A percentile compares a stretch with the other conserved stretches of the same genome.
Evolutionary conservation across 1,284 basidiomycete genomes (phyloP).

Genomic region (Cryptococcus maquisensis): DNA sequence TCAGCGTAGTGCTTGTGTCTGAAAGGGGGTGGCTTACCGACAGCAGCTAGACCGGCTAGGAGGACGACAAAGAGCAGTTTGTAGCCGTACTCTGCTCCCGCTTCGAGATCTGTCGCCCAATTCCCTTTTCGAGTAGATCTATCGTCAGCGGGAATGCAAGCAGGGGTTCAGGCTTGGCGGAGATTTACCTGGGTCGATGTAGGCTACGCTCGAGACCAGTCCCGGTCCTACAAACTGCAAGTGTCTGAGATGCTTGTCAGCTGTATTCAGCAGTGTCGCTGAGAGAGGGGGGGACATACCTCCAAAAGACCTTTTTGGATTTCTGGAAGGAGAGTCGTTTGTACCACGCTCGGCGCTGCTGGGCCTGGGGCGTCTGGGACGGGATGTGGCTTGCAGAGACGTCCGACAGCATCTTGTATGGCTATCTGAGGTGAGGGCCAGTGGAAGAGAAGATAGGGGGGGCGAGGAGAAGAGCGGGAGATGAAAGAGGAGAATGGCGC

Average conservation of each 20-base stretch:
- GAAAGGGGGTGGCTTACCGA: slow-evolving; percentile 18
- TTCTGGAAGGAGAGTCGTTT: background rate
- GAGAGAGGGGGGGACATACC: no score
- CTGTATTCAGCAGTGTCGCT: no score
- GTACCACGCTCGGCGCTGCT: background rate
- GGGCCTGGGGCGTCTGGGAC: no score
- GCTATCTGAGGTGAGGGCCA: no score
- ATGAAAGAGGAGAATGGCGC: no score
- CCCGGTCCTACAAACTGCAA: slow-evolving; percentile 49
- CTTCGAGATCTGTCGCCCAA: slow-evolving; percentile 37
- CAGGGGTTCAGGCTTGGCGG: no score
- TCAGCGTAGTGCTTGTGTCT: background rate
- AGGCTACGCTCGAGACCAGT: slow-evolving; percentile 46
- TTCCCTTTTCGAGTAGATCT: slow-evolving; percentile 14
- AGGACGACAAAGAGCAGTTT: slow-evolving; percentile 81
- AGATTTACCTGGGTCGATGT: slow-evolving; percentile 44
- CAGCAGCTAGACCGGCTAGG: slow-evolving; percentile 73
- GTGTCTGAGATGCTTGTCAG: slow-evolving; percentile 24
- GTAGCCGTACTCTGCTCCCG: slow-evolving; percentile 72
- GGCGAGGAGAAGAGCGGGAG: no score
- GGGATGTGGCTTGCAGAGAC: no score
- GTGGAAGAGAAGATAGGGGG: no score
- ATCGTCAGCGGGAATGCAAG: no score
- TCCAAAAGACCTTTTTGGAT: no score
- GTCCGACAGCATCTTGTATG: no score